Conservation (phyloP, 805 yeast genomes). For the Lipomyces yamadae region DNA sequence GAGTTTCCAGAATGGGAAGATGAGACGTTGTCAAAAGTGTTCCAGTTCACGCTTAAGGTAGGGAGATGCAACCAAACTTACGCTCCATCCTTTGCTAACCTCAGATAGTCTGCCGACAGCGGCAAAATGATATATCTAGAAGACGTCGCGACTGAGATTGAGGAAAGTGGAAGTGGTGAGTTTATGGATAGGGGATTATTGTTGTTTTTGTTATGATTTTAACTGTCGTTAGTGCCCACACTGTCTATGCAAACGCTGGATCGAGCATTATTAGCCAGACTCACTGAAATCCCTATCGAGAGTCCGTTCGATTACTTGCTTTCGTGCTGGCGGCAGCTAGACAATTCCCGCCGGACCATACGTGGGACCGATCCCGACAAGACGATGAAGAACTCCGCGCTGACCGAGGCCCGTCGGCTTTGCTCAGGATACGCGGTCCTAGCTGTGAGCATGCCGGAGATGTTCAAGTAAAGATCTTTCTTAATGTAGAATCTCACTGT, state of each 20-base stretch:
- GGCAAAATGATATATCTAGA: slow-evolving; percentile 13
- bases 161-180: slow-evolving; percentile 19
- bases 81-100: neutral
- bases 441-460: slow-evolving; percentile 40
- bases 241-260: slow-evolving; percentile 47
- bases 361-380: slow-evolving; percentile 50
- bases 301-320: slow-evolving; percentile 56
- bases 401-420: slow-evolving; percentile 52
- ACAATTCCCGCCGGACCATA: slow-evolving; percentile 49
- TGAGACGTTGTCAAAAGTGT: slow-evolving; percentile 13
- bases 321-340: slow-evolving; percentile 52
- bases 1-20: slow-evolving; percentile 33
- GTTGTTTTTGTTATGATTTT: neutral
- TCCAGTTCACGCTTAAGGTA: slow-evolving; percentile 25
- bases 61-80: neutral
- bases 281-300: slow-evolving; percentile 56
- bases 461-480: slow-evolving; percentile 27
- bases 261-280: slow-evolving; percentile 55
- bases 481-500: neutral
- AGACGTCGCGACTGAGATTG: slow-evolving; percentile 24
- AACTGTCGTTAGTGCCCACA: slow-evolving; percentile 2
- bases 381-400: slow-evolving; percentile 48
- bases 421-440: slow-evolving; percentile 54
- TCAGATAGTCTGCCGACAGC: neutral
- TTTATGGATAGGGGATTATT: neutral